Evolutionary conservation across 2,329 filamentous ascomycete genomes (phyloP), one percentile per base, ranked within the genome.

Genomic region (Ophiostoma triangulosporum): DNA sequence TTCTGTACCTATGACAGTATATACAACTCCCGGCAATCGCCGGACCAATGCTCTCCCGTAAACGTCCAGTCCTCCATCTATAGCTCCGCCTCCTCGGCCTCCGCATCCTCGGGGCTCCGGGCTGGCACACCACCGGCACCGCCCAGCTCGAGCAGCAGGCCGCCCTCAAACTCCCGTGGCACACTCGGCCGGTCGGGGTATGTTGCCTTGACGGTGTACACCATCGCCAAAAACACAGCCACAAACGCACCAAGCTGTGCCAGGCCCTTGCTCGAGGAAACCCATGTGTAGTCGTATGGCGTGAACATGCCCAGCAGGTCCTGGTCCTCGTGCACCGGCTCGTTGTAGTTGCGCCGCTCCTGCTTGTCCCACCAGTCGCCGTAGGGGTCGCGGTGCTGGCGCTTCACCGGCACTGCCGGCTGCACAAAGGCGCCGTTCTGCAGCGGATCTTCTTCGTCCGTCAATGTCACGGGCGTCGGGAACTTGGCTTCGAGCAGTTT

Each of bases 341-440:
- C 94, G 69, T 90, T 90, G 67, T 87, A 97, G 77, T 98, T 97
- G 64, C 93, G 82, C 67, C 90, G 84, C 70, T 97, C 93, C 73
- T 98, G 93, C 69, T 89, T 86, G 71, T 98, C 91, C 88, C 89
- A 97, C 88, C 89, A 98, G 66, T 88, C 83, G 65, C 71, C 91
- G 68, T 97, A 80, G 33, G 94, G 93, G 69, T 97, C 93, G 67
- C 93, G 88, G 73, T 88, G 86, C 69, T 89, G 84, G 62, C 91
- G 86, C 77, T 95, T 96, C 70, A 91, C 73, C 53, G 76, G n/a
- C n/a, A n/a, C 71, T 14, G 82, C 80, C 55, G 87, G 86, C 71
- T 90, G 88, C 65, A 86, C 77, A 69, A 88, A 93, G 68, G 84
- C 85, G 64, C 87, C 88, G 69, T 90, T 94, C 86, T 90, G 11